Evolutionary conservation across 345 rosid species (phyloP), one percentile per base, ranked within the genome.

Genomic region (Cardamine resedifolia): DNA sequence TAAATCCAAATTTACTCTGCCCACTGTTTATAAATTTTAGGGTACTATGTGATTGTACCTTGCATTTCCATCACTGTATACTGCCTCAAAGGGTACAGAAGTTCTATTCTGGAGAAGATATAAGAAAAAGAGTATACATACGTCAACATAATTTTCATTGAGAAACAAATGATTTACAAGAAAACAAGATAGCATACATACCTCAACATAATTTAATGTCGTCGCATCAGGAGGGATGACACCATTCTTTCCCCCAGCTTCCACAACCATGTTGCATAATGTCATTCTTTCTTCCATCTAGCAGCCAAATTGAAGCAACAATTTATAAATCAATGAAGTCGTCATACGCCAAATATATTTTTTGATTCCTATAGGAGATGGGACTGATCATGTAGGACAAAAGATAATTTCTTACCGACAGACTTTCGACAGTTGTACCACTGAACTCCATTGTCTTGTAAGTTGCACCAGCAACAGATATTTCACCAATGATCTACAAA

Each of bases 231-330:
- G 93, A 15, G 98, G 97, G 62, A 95, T 83, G 49, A 95, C 87
- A 53, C 99, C 99, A 68, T 95, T 95, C 85, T 91, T 95, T 38
- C 96, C 99, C 70, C 99, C 97, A 72, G 98, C 99, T 86, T 95
- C 99, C 41, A 95, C 79, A 53, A 90, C 99, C 99, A 95, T 95
- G 78, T 90, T 91, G 85, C 99, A 95, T 14, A 95, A 70, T 5
- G 99, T 91, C 99, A 95, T 95, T 48, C 97, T 82, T 70, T 95
- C 99, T 90, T 95, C 98, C 98, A 95, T 95, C 99, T 95, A 81
- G 56, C 65, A 33, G 65, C 44, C 48, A 38, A 59, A 36, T 50
- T 49, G 31, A 66, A 62, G 28, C 47, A 70, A 48, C 20, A 1
- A 38, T 20, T n/a, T 5, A 5, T 49, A 30, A n/a, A 1, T 66